These are phyloP conservation scores for thale cress (Arabidopsis thaliana) DNA, from an alignment of 345 rosid genomes.

Conservation along the genomic window DNA sequence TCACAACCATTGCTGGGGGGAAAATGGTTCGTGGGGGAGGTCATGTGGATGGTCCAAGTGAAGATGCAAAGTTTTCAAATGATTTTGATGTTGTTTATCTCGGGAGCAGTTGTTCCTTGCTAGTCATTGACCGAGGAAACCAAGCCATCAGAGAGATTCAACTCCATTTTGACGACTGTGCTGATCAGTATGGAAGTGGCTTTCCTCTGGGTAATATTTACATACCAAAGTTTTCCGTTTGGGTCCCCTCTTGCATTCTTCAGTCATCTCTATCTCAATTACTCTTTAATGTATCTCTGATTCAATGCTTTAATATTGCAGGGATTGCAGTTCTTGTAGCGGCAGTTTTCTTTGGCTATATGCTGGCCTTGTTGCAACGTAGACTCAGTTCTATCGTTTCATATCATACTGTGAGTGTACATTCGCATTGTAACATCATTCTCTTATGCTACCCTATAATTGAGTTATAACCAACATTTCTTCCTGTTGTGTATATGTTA, in stretches of 20 bases:
- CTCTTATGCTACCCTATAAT: not conserved
- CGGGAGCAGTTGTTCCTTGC: slow-evolving; percentile 95
- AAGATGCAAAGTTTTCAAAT: slow-evolving; percentile 88
- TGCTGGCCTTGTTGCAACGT: slow-evolving; percentile 89
- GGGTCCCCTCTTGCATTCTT: not conserved
- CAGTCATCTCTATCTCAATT: not conserved
- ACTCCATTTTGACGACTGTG: slow-evolving; percentile 96
- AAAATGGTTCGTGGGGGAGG: slow-evolving; percentile 77
- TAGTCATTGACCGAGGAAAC: slow-evolving; percentile 93
- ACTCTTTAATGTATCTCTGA: not conserved
- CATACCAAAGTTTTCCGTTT: not conserved
- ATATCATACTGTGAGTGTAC: slow-evolving; percentile 60
- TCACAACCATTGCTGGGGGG: slow-evolving; percentile 95
- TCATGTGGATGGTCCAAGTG: slow-evolving; percentile 98
- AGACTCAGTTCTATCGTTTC: slow-evolving; percentile 69
- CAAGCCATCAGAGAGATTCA: slow-evolving; percentile 94
- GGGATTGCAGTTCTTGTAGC: slow-evolving; percentile 88
- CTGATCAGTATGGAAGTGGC: slow-evolving; percentile 86
- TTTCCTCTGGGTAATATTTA: slow-evolving; percentile 78
- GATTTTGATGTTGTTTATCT: slow-evolving; percentile 93
- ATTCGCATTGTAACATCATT: slow-evolving; percentile 7
- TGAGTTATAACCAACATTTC: slow-evolving; percentile 1
- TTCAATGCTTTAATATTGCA: slow-evolving; percentile 38
- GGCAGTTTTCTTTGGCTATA: slow-evolving; percentile 91
- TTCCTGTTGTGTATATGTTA: slow-evolving; percentile 32